These are phyloP conservation scores for Mrakia gelida DNA, from an alignment of 768 basidiomycete genomes.

Conservation along the genomic window DNA sequence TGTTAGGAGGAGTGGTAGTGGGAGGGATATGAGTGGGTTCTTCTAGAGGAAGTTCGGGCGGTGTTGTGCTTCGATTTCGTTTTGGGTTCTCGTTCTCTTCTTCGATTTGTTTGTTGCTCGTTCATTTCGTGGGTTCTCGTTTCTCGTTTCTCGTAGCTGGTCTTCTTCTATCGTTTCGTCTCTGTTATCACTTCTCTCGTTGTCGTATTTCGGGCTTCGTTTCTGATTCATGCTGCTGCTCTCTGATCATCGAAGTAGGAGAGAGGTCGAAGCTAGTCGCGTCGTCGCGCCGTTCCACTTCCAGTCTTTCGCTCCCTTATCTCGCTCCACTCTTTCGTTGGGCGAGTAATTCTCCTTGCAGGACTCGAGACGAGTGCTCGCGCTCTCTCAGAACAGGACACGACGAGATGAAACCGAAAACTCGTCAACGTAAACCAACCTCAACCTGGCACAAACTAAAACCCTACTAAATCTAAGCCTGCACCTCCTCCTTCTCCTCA, in stretches of 20 bases:
- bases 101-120: not conserved
- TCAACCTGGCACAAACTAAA: not conserved
- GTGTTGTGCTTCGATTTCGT: no score
- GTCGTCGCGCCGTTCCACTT: not conserved
- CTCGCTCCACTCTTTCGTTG: no score
- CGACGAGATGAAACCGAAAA: no score
- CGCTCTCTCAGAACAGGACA: not conserved
- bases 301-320: not conserved
- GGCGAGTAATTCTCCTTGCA: no score
- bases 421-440: not conserved
- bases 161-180: not conserved
- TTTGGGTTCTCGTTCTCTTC: not conserved
- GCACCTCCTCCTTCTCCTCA: slow-evolving; percentile 80
- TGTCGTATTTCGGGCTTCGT: not conserved
- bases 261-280: no score
- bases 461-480: slow-evolving; percentile 32
- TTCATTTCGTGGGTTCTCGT: no score
- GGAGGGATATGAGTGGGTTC: not conserved
- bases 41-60: no score
- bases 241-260: no score
- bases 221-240: no score
- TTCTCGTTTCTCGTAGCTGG: not conserved
- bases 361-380: no score
- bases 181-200: not conserved
- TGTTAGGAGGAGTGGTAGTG: not conserved